Evolutionary conservation across 139 green algal species (phyloP), one percentile per base, ranked within the genome.

Genomic region (Chlorella sp.): DNA sequence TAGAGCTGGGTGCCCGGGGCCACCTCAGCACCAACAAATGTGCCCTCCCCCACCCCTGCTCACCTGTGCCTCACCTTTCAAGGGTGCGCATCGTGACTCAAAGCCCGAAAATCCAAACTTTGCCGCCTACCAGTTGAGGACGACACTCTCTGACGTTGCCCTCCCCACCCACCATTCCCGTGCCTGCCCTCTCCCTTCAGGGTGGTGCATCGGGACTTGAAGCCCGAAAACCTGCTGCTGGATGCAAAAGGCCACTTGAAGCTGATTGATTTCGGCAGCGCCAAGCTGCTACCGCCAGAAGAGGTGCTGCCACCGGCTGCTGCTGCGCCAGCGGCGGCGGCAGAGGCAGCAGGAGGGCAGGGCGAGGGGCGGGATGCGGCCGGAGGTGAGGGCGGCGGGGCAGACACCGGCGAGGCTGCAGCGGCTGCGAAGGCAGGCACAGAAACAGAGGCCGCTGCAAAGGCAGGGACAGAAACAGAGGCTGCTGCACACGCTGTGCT

Each of bases 141-240:
- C 15, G 60, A 68, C 14, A 14, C 15, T 14, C 64, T 71, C 2
- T 28, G 39, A 77, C 39, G 22, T 73, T 77, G 69, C 69, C 3
- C 30, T 77, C 28, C 1, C 5, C 4, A 40, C 37, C 37, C 77
- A 4, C 9, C 77, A 30, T 66, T 11, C 14, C 11, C 14, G 19
- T 88, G 64, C 82, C 21, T 37, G 48, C 48, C 22, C 60, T 32
- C 64, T 28, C 64, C 64, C 24, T 19, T 0, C 39, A 36, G 79
- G 42, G 68, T 97, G 28, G 93, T 97, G 53, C 89, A 91, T 90
- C 94, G 96, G 14, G 97, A 98, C 84, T 90, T 99, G 16, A 98
- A 99, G 92, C 97, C 97, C 16, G 97, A 99, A 89, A 99, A 99
- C 92, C 81, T 99, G 91, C 90, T 99, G 81, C 92, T 99, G 18